Evolutionary conservation across 352 stramenopile genomes (phyloP).

Genomic region (Phytophthora parvispora): DNA sequence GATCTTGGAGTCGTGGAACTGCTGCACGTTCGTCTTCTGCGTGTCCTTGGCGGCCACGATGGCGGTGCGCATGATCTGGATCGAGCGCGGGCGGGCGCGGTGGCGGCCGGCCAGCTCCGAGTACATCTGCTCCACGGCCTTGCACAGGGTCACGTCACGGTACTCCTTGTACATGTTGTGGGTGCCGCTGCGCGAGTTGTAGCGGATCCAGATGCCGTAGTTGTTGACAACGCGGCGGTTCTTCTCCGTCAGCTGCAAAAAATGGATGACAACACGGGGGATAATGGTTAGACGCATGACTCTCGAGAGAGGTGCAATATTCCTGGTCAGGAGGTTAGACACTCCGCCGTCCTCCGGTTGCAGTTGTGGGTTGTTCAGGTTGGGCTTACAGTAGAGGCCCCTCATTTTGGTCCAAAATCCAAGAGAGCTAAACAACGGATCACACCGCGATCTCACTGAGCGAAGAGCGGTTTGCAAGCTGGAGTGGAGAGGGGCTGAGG

Average conservation of each 20-base stretch:
- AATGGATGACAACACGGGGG: slow-evolving; percentile 21
- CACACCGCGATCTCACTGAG: slow-evolving; percentile 72
- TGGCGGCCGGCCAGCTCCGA: slow-evolving; percentile 99
- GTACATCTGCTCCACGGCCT: slow-evolving; percentile 99
- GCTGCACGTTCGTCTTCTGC: slow-evolving; percentile 97
- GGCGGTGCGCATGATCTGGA: slow-evolving; percentile 99
- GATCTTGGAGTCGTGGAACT: slow-evolving; percentile 98
- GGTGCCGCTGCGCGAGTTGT: slow-evolving; percentile 99
- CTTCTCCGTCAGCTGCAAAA: slow-evolving; percentile 98
- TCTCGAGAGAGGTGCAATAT: not conserved
- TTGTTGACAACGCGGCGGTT: slow-evolving; percentile 99
- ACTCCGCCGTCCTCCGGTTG: slow-evolving; percentile 7
- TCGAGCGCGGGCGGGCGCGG: slow-evolving; percentile 97
- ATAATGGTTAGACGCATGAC: slow-evolving; percentile 7
- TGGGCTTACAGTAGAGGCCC: slow-evolving; percentile 36
- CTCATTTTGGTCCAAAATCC: slow-evolving; percentile 42
- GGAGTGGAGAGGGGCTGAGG: slow-evolving; percentile 59
- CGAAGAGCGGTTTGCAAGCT: slow-evolving; percentile 90
- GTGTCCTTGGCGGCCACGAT: slow-evolving; percentile 97
- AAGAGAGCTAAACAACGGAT: slow-evolving; percentile 80
- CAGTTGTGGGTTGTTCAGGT: slow-evolving; percentile 29
- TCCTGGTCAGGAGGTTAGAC: not conserved
- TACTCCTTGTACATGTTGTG: slow-evolving; percentile 99
- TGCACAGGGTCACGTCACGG: slow-evolving; percentile 98
- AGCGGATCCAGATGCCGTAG: slow-evolving; percentile 99